Evolutionary conservation across 2,329 filamentous ascomycete species (phyloP).

Genomic region (Xylariaceae sp.): DNA sequence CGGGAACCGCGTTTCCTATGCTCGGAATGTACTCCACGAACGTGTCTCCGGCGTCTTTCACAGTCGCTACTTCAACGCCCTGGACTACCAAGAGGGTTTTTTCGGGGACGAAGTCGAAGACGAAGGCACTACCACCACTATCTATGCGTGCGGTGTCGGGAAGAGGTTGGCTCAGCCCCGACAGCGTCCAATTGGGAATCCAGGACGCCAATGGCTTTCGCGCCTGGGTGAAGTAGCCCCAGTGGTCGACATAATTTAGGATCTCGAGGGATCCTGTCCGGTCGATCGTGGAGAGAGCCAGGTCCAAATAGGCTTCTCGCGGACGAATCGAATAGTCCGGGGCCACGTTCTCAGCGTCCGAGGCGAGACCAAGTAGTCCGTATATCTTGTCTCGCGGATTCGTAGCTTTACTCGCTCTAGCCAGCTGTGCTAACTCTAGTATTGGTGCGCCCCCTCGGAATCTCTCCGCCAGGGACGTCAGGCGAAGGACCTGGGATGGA

Average conservation of each 20-base stretch:
- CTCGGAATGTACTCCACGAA: neutral
- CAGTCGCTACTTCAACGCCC: neutral
- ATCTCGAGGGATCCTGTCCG: neutral
- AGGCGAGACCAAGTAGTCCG: neutral
- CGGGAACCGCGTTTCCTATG: neutral
- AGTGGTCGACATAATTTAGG: neutral
- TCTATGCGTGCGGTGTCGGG: neutral
- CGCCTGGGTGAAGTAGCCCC: neutral
- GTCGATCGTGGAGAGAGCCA: neutral
- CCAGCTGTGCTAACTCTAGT: neutral
- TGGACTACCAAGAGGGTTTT: neutral
- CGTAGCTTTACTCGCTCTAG: neutral
- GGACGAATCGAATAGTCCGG: neutral
- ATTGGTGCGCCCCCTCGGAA: neutral
- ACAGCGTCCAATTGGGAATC: neutral
- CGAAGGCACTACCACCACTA: neutral
- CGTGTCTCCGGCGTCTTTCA: neutral
- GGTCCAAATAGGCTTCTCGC: neutral
- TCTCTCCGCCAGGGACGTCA: neutral
- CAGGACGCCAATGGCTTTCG: neutral
- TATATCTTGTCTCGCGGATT: neutral
- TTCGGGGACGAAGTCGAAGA: neutral
- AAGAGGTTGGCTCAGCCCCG: neutral
- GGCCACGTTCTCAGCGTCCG: neutral
- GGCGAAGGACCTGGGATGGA: neutral